Percentiles rank a stretch among this genome's conserved stretches.
These are phyloP conservation scores for Metschnikowia proteae DNA, from an alignment of 805 yeast species.

Conservation along the genomic window DNA sequence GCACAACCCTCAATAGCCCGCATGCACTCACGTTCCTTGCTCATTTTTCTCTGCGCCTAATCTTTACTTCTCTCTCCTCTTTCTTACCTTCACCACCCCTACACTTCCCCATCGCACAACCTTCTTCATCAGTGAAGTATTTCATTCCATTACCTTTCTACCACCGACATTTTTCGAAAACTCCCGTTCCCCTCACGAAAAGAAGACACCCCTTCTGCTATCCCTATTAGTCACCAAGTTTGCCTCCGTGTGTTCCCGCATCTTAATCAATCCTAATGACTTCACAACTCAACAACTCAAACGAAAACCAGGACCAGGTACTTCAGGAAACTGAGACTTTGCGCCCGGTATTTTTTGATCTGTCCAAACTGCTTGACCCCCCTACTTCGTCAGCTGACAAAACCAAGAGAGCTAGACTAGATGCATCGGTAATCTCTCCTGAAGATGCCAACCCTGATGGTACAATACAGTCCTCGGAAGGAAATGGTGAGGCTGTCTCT, in stretches of 20 bases:
- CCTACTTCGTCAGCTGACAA: slow-evolving; percentile 13
- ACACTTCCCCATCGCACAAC: slow-evolving; percentile 1
- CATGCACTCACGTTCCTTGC: slow-evolving; percentile 4
- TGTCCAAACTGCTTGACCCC: slow-evolving; percentile 17
- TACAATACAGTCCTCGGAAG: background rate
- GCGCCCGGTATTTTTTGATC: slow-evolving; percentile 33
- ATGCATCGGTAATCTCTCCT: slow-evolving; percentile 16
- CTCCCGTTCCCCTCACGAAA: background rate
- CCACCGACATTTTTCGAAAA: background rate
- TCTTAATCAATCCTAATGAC: slow-evolving; percentile 20
- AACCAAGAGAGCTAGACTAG: slow-evolving; percentile 17
- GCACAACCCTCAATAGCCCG: slow-evolving; percentile 4
- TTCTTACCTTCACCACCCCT: background rate
- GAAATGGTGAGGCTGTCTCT: slow-evolving; percentile 8
- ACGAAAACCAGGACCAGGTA: slow-evolving; percentile 31
- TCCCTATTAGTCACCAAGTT: slow-evolving; percentile 2
- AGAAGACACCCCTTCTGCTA: background rate
- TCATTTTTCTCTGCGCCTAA: slow-evolving; percentile 6
- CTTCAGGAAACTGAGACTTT: slow-evolving; percentile 29
- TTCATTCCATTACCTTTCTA: background rate
- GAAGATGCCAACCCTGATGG: slow-evolving; percentile 8
- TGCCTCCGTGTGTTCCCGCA: slow-evolving; percentile 1
- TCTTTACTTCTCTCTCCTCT: background rate
- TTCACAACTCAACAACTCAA: slow-evolving; percentile 29
- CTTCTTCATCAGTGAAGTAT: background rate